Percentiles rank a stretch among this genome's conserved stretches.
Evolutionary conservation across 2,329 filamentous ascomycete species (phyloP).

Genomic region (Penicillium sp.): DNA sequence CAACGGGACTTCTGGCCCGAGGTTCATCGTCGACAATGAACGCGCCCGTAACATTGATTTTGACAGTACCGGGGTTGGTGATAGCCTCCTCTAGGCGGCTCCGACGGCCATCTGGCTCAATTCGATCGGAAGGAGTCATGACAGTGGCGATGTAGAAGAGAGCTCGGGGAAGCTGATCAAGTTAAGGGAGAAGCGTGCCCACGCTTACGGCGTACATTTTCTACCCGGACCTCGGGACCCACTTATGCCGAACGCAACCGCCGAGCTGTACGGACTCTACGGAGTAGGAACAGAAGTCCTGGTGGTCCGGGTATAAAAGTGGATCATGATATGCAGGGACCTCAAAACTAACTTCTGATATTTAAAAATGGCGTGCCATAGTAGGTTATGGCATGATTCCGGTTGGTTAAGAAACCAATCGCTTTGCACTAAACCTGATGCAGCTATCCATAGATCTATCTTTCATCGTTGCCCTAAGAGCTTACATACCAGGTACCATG

Average conservation of each 20-base stretch:
- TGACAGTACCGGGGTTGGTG: slow-evolving; percentile 66
- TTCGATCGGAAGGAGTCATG: slow-evolving; percentile 35
- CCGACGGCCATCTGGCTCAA: slow-evolving; percentile 19
- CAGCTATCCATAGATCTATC: no score
- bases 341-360: no score
- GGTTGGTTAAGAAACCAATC: no score
- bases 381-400: no score
- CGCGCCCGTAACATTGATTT: slow-evolving; percentile 94
- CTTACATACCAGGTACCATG: no score
- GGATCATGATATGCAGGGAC: no score
- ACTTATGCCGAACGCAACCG: not conserved
- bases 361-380: no score
- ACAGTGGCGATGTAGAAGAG: slow-evolving; percentile 5
- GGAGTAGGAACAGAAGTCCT: no score
- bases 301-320: no score
- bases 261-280: not conserved
- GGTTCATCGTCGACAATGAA: slow-evolving; percentile 88
- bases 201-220: slow-evolving; percentile 49
- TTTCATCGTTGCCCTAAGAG: no score
- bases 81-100: slow-evolving; percentile 50
- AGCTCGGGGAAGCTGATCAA: slow-evolving; percentile 19
- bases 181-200: slow-evolving; percentile 33
- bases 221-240: slow-evolving; percentile 30
- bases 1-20: slow-evolving; percentile 50
- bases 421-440: no score